Conservation (phyloP, 176 grass and related monocot species). For the Musa acuminata region DNA sequence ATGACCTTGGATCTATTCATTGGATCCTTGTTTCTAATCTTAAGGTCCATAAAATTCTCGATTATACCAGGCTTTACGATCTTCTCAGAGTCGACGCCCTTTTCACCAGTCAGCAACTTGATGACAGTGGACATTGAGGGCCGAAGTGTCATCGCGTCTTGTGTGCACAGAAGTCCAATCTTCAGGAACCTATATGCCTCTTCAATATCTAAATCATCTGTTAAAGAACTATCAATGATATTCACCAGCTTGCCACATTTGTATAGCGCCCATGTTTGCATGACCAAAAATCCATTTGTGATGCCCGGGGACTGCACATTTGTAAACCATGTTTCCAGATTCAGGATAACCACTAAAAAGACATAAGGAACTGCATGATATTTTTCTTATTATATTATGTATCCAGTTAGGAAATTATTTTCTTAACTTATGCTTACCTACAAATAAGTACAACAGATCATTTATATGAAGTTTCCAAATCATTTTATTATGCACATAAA, state of each 20-base stretch:
- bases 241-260: slow-evolving; percentile 43
- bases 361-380: background rate
- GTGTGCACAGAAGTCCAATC: slow-evolving; percentile 63
- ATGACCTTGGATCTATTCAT: background rate
- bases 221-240: slow-evolving; percentile 57
- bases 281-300: slow-evolving; percentile 16
- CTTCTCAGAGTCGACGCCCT: slow-evolving; percentile 33
- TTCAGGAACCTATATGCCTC: slow-evolving; percentile 68
- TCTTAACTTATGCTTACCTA: background rate
- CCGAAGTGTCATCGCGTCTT: slow-evolving; percentile 63
- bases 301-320: background rate
- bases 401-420: background rate
- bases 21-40: slow-evolving; percentile 15
- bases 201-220: slow-evolving; percentile 43
- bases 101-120: slow-evolving; percentile 51
- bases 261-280: slow-evolving; percentile 57
- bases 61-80: slow-evolving; percentile 59
- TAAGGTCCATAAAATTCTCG: slow-evolving; percentile 45
- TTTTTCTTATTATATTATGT: background rate
- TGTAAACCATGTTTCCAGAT: slow-evolving; percentile 1
- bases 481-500: too few species aligned
- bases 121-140: slow-evolving; percentile 50
- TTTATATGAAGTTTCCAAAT: too few species aligned
- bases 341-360: background rate
- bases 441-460: too few species aligned